Evolutionary conservation across 2,329 filamentous ascomycete species (phyloP).

Genomic region (Fusarium humuli): DNA sequence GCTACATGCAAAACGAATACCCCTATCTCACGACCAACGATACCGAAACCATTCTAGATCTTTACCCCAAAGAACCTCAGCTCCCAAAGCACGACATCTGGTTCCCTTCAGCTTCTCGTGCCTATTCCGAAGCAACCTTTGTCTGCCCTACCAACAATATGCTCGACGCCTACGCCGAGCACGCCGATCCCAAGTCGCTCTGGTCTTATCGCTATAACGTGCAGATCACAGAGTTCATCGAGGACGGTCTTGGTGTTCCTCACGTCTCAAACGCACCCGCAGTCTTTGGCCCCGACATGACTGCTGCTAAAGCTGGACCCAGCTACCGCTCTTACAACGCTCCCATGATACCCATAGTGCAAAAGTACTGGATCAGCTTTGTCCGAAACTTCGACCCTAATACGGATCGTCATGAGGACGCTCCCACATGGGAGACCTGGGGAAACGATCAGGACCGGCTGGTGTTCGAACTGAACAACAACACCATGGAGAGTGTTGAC

Average conservation of each 20-base stretch:
- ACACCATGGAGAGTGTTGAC: slow-evolving; percentile 55
- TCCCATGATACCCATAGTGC: slow-evolving; percentile 58
- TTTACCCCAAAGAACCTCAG: slow-evolving; percentile 54
- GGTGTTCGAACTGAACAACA: slow-evolving; percentile 54
- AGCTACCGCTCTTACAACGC: slow-evolving; percentile 61
- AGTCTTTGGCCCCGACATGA: slow-evolving; percentile 60
- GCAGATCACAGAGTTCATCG: slow-evolving; percentile 51
- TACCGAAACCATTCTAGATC: slow-evolving; percentile 50
- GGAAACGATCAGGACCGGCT: slow-evolving; percentile 49
- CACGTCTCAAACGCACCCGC: slow-evolving; percentile 62
- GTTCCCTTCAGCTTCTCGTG: slow-evolving; percentile 57
- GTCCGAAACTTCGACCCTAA: slow-evolving; percentile 60
- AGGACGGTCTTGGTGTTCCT: slow-evolving; percentile 58
- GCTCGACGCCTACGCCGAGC: slow-evolving; percentile 50
- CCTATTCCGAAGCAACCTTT: slow-evolving; percentile 61
- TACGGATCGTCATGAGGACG: slow-evolving; percentile 44
- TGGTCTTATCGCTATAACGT: slow-evolving; percentile 66
- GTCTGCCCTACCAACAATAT: slow-evolving; percentile 57
- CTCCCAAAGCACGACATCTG: slow-evolving; percentile 56
- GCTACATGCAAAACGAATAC: slow-evolving; percentile 62
- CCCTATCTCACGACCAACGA: slow-evolving; percentile 55
- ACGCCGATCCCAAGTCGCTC: slow-evolving; percentile 37
- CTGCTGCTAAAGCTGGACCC: slow-evolving; percentile 15
- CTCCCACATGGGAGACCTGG: slow-evolving; percentile 59
- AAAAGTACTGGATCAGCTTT: slow-evolving; percentile 64